Evolutionary conservation across 2,329 filamentous ascomycete genomes (phyloP), one percentile per base, ranked within the genome.

Genomic region (Talaromyces sp.): DNA sequence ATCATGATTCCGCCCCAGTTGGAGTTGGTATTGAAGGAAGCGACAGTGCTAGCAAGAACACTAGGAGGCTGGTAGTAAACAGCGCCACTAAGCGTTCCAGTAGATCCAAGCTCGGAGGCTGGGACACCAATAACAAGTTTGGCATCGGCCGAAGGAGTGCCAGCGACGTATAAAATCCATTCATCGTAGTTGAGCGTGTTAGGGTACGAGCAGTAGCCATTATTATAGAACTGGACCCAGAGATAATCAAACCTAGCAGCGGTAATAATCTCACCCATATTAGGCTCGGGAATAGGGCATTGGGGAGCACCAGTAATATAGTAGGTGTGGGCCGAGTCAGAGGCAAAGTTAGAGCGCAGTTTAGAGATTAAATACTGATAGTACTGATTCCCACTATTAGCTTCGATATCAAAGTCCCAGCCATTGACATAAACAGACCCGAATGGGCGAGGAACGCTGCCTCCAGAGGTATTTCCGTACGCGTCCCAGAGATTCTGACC

Each of bases 1-100:
- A 87, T 73, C 85, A 87, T 87, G 37, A 86, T 77, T 74, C 86
- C 86, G 41, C 84, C 86, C 68, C 87, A 87, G 3, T 73, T 75
- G 22, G 76, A 66, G 1, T 76, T 74, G 10, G 71, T 72, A 66
- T 78, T 78, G 66, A 80, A 82, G 35, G 73, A 70, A n/a, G 75
- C 69, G 25, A 86, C 73, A 59, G 87, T 68, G 2, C 71, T 69
- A 59, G 80, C 73, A 2, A 81, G 83, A 64, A 86, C 79, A 1
- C 69, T 66, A 0, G 82, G 82, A 1, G 71, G 73, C 11, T 87
- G 72, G 70, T 87, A 87, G 69, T 79, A 79, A 6, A 6, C 33
- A 3, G 47, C 65, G n/a, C 62, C 65, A 17, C 56, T 64, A 10
- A 8, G 5, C 0, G 71, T 70, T 13, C 71, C 57, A 27, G 69